Conservation (phyloP, 768 basidiomycete species). For the Kwoniella sp. region DNA sequence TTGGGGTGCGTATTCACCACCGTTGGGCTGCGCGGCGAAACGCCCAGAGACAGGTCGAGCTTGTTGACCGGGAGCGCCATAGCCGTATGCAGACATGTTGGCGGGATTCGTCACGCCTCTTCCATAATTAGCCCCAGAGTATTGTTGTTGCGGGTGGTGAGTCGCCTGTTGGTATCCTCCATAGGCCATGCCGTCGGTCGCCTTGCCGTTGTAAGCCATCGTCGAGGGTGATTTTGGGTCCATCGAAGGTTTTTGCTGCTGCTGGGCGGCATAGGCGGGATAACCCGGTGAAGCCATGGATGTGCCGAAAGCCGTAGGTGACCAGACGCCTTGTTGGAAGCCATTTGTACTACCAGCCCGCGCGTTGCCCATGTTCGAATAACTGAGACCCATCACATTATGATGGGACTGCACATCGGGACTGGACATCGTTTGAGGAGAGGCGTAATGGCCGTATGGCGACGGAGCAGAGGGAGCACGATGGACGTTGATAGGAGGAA, state of each 20-base stretch:
- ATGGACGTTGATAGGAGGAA: constrained; percentile 3
- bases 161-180: constrained; percentile 8
- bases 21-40: constrained; percentile 16
- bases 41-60: constrained; percentile 4
- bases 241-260: constrained; percentile 22
- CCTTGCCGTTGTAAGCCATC: constrained; percentile 17
- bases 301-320: constrained; percentile 39
- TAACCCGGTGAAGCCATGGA: constrained; percentile 38
- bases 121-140: constrained; percentile 5
- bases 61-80: constrained; percentile 21
- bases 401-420: constrained; percentile 16
- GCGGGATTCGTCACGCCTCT: neutral
- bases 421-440: constrained; percentile 12
- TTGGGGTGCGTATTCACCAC: neutral
- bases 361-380: constrained; percentile 11
- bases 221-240: constrained; percentile 15
- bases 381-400: constrained; percentile 21
- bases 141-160: neutral
- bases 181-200: constrained; percentile 9
- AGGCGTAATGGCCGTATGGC: constrained; percentile 19
- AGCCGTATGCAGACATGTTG: constrained; percentile 17
- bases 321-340: constrained; percentile 38
- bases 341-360: constrained; percentile 15
- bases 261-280: constrained; percentile 22
- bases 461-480: constrained; percentile 17